Base-by-base conservation (phyloP, 75 land plant genomes). In the Cunninghamia lanceolata region DNA sequence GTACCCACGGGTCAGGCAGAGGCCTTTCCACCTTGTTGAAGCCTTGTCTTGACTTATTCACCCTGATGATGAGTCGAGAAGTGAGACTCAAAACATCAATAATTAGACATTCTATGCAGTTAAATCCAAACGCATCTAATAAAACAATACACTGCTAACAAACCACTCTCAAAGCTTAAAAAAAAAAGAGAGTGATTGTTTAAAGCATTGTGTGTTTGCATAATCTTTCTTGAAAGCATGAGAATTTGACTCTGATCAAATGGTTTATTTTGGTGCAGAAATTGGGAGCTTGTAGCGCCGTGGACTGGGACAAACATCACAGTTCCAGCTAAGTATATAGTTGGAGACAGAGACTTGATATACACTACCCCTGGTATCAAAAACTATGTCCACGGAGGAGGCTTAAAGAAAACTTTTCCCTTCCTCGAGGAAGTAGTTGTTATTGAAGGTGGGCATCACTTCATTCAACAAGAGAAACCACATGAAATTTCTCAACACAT, bases 231-330 rank as follows among this genome's bases (percentile, higher is more conserved):
- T 73, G 8, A 2, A 13, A 34, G 82, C 4, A 80, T 9, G 16
- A 45, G 15, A 13, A 21, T 2, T 80, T 45, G 4, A 25, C 30
- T 10, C 47, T 45, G 42, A 76, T 35, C 21, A 77, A 45, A 42
- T 80, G 5, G 21, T 13, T 45, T 40, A 45, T 30, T 66, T 74
- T 84, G 76, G 42, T 84, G 89, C 89, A 95, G 93, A 77, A 92
- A 92, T 42, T 94, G 96, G 97, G 96, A 94, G 82, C 91, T 95
- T 9, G 84, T 35, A 19, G 96, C 97, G 8, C 90, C 96, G 0
- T 95, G 92, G 92, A 92, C 92, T 4, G 91, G 90, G 35, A 56
- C 86, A 16, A 90, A 88, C 74, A 76, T 94, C 17, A 86, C 83
- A 73, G 96, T 95, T 1, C 94, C 96, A 17, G 86, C 88, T 3